Evolutionary conservation across 805 yeast genomes (phyloP).

Genomic region (Ogataea pini): DNA sequence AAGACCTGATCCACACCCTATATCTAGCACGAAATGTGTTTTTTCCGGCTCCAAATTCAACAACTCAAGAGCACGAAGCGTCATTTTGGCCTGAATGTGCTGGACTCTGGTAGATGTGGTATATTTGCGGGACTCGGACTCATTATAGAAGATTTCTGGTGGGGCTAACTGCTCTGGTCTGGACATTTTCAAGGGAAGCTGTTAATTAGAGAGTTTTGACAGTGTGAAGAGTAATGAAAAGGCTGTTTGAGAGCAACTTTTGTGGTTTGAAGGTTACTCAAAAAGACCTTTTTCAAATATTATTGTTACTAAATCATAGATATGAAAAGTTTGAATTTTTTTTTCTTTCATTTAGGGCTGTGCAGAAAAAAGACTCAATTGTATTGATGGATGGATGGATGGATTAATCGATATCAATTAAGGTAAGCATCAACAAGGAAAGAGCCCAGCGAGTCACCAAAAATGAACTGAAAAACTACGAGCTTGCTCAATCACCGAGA

Average conservation of each 20-base stretch:
- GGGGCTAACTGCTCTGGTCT: slow-evolving; percentile 97
- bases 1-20: slow-evolving; percentile 97
- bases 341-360: not conserved
- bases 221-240: too few species aligned
- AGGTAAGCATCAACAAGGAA: too few species aligned
- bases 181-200: slow-evolving; percentile 56
- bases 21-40: slow-evolving; percentile 75
- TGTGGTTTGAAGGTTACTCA: not conserved
- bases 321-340: slow-evolving; percentile 1
- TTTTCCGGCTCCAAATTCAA: slow-evolving; percentile 66
- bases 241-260: not conserved
- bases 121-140: slow-evolving; percentile 83
- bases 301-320: not conserved
- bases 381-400: too few species aligned
- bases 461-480: too few species aligned
- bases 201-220: too few species aligned
- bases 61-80: slow-evolving; percentile 86
- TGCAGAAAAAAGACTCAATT: not conserved
- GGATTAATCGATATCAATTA: too few species aligned
- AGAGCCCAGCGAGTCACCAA: too few species aligned
- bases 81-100: slow-evolving; percentile 98
- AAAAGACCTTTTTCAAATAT: too few species aligned
- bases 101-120: slow-evolving; percentile 95
- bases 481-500: too few species aligned
- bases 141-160: slow-evolving; percentile 93